These are phyloP conservation scores for Schrenkiella parvula DNA, from an alignment of 345 rosid species.

Conservation along the genomic window DNA sequence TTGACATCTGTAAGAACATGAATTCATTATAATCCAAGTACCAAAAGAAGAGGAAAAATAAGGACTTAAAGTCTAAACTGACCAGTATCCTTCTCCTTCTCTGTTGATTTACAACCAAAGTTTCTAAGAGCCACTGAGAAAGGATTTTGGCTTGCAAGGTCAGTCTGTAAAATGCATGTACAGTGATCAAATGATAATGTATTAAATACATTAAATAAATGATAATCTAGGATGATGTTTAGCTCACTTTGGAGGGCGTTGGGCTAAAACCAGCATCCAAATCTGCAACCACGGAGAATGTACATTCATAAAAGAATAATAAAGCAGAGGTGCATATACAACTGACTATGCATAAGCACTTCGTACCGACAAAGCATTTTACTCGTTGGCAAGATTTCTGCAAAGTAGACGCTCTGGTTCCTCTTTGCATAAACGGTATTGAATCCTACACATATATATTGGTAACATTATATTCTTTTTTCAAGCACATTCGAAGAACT, in stretches of 20 bases:
- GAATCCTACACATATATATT: conserved; percentile 30
- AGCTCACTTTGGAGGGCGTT: conserved; percentile 57
- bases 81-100: conserved; percentile 47
- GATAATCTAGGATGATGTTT: not conserved
- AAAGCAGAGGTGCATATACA: not conserved
- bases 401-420: conserved; percentile 49
- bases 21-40: not conserved
- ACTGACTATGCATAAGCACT: not conserved
- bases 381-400: conserved; percentile 60
- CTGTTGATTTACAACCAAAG: conserved; percentile 42
- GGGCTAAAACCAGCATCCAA: conserved; percentile 81
- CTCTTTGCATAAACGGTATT: conserved; percentile 72
- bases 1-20: conserved; percentile 36
- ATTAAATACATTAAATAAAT: not conserved
- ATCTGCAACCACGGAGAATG: conserved; percentile 40
- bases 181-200: not conserved
- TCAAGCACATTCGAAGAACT: not conserved
- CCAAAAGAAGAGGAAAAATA: not conserved
- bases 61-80: not conserved
- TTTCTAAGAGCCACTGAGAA: conserved; percentile 53
- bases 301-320: not conserved
- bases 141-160: conserved; percentile 49
- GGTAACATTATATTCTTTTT: not conserved
- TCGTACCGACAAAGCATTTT: conserved; percentile 65
- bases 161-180: conserved; percentile 44